Evolutionary conservation across 1,284 basidiomycete species (phyloP), one percentile per base, ranked within the genome.

Genomic region (Leccinum solheimii): DNA sequence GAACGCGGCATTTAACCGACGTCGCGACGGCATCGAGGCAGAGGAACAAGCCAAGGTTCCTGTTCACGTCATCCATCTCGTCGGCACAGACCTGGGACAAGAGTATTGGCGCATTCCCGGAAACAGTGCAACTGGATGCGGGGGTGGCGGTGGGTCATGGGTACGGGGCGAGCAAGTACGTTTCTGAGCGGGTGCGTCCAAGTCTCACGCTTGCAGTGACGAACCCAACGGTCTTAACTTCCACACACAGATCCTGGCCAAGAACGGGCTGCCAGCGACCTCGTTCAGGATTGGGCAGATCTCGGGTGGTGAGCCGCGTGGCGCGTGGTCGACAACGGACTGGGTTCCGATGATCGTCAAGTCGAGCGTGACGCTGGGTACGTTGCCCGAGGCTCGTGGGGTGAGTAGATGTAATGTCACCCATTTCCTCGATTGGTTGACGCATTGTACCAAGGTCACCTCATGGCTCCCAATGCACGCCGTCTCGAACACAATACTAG

Each of bases 41-140:
- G 27, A 61, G 63, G 1, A 58, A 55, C 8, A 67, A 64, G 26
- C 60, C 64, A 3, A 69, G 70, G 11, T 67, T 77, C 57, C 51
- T 78, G 50, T 78, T 78, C 63, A 69, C 67, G 19, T 75, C 74
- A 11, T 75, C 72, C 3, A 55, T 75, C 6, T 32, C 56, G 14
- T 66, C 66, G 19, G 59, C 63, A 1, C 69, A 76, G 38, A 61
- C 59, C 1, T 72, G 70, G 74, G 64, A 66, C 11, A 51, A 53
- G 51, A 38, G 32, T 1, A 58, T 10, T 5, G 67, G 63, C 3
- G 16, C 52, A 8, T 67, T 73, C 27, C 65, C 68, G 19, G 72
- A 72, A 27, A 64, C 64, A 26, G 55, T 72, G 5, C 63, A 69
- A 16, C 30, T 49, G 1, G 63, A 75, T 13, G 55, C 61, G 0